Evolutionary conservation across 225 moss, liverwort and hornwort genomes (phyloP), one percentile per base, ranked within the genome.

Genomic region (Physcomitrellopsis africana): DNA sequence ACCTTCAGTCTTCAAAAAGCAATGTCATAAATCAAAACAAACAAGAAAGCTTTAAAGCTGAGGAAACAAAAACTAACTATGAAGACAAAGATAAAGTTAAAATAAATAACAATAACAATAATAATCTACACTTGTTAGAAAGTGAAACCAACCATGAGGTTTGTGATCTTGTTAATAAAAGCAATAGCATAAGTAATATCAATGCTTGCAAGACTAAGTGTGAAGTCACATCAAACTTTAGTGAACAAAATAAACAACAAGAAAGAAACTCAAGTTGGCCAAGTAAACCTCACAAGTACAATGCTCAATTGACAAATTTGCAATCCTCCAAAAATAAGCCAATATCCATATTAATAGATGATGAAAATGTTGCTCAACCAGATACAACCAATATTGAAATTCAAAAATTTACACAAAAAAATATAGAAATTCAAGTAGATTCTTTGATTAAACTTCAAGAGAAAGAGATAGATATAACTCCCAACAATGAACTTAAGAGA

Each of bases 131-230:
- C 7, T 37, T 7, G 7, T 0, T 37, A 4, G 32, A 7, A 37
- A 37, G 32, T 37, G 32, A 4, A 37, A 37, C 7, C 32, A 37
- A 37, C 32, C 5, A 37, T 37, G 32, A 37, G 32, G 7, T 37
- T 37, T 22, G 4, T 23, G 5, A n/a, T 19, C 0, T 0, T 29
- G 8, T 0, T 45, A 7, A 27, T 16, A 10, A 45, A 22, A 52
- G n/a, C 0, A 7, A 0, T n/a, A 3, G 11, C 29, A 1, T 1
- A 18, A 72, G 0, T 0, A 46, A 45, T 15, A 24, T 0, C 0
- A 0, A n/a, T 2, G 3, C 0, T 0, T 0, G 1, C 20, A 16
- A 13, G 3, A 0, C 1, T 0, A 1, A 10, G 32, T 7, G 9
- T 42, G 8, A 48, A 62, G 37, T 54, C 4, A 6, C 9, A 37